Base-by-base conservation (phyloP, 257 asterid genomes). In the Solanum pinnatisectum region DNA sequence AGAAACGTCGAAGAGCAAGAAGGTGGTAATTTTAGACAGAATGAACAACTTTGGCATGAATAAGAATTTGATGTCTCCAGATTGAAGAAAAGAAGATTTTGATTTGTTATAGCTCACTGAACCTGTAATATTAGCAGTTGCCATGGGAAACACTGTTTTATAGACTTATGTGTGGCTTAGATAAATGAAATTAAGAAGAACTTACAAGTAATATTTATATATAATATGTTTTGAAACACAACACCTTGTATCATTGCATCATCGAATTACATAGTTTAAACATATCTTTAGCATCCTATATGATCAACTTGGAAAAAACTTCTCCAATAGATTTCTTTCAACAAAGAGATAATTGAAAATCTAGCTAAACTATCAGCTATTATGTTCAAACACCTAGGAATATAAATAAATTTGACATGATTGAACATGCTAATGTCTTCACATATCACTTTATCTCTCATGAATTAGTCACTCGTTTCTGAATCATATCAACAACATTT, bases 11-110 rank as follows among this genome's bases (percentile, higher is more conserved):
- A 94, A 76, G 98, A 94, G 76, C 93, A 92, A 85, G 94, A 94
- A 36, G 23, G 76, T 30, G 97, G 91, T 44, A 92, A 89, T 87
- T 92, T 88, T 89, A 91, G 95, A 84, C 92, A 18, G 65, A 56
- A 2, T 6, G 10, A 52, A 52, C 63, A 52, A 52, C 63, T 52
- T 52, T 6, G 98, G 98, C 94, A 91, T 89, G 96, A 93, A 73
- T 94, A 95, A 13, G 94, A 93, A 42, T 94, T 95, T 85, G 98
- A 93, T 88, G 89, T 40, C 65, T 88, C 92, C 52, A 91, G 94
- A 87, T 89, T 70, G 87, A 95, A 96, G 92, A 92, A 95, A 90
- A 92, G 95, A 92, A 95, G 96, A 90, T 95, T 94, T 89, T 95
- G 92, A 94, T 86, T 35, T 83, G 83, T 30, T 30, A 84, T 88